A percentile compares a stretch with the other conserved stretches of the same genome.
Evolutionary conservation across 2,329 filamentous ascomycete species (phyloP).

Genomic region (Exserohilum rostratum): DNA sequence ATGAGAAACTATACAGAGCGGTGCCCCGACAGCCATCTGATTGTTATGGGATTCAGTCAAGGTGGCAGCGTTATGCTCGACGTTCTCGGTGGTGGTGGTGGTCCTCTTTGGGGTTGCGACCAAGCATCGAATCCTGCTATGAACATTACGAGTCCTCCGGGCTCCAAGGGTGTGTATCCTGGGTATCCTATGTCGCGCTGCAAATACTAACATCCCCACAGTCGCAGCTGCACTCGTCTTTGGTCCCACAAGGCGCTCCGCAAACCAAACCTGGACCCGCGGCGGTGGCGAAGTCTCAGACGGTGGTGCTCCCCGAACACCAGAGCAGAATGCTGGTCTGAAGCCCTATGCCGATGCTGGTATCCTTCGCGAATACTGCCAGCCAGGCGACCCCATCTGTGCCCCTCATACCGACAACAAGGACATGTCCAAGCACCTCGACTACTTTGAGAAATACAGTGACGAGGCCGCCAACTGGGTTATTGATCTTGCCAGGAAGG

Average conservation of each 20-base stretch:
- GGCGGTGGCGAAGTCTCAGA: constrained; percentile 30
- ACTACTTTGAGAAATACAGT: constrained; percentile 56
- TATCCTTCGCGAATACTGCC: constrained; percentile 68
- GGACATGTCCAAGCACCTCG: constrained; percentile 62
- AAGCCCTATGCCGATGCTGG: constrained; percentile 43
- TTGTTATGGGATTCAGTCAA: constrained; percentile 38
- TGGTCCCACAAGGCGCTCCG: constrained; percentile 33
- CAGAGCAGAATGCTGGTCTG: constrained; percentile 28
- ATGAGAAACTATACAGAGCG: constrained; percentile 36
- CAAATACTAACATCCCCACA: constrained; percentile 16
- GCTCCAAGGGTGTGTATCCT: constrained; percentile 26
- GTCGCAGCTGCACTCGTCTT: constrained; percentile 33
- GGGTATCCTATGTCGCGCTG: no score
- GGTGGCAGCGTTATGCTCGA: constrained; percentile 34
- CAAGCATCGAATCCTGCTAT: constrained; percentile 30
- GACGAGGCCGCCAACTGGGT: constrained; percentile 34
- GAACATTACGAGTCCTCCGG: constrained; percentile 27
- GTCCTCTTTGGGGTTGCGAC: constrained; percentile 31
- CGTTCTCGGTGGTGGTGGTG: constrained; percentile 34
- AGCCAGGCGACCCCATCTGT: constrained; percentile 67
- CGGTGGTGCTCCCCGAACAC: constrained; percentile 28
- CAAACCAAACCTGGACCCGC: constrained; percentile 30
- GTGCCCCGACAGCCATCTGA: constrained; percentile 36
- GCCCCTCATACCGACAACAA: constrained; percentile 55
- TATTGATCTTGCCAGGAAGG: constrained; percentile 24